Evolutionary conservation across 2,329 filamentous ascomycete genomes (phyloP), one percentile per base, ranked within the genome.

Genomic region (Dissoconium aciculare): DNA sequence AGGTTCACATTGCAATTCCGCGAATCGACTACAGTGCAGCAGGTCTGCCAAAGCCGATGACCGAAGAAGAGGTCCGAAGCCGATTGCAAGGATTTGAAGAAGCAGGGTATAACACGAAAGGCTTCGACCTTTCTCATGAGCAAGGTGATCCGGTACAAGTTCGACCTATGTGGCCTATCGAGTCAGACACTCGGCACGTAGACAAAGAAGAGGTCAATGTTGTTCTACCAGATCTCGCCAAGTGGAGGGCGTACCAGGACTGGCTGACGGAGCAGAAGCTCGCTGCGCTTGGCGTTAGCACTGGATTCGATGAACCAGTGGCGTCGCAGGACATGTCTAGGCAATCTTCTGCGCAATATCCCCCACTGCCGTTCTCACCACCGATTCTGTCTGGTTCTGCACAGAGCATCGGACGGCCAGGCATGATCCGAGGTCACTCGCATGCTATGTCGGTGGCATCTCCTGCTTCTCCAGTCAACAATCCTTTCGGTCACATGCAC

Each of bases 211-310:
- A 78, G 17, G 54, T 51, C 5, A 57, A 57, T 30, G 75, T 89
- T 19, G 66, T 66, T 14, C 64, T 89, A 36, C 78, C 81, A 2
- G 77, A 82, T 47, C 58, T 78, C 39, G 73, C 75, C 24, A 67
- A 71, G 45, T 81, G 77, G 76, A 78, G 82, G 47, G 64, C 73
- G 15, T 93, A 95, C 54, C 78, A 85, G 35, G 70, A 78, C 32
- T 76, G 78, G 42, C 62, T 95, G 19, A 74, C 81, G 43, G 89
- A 98, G 59, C 83, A 87, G 37, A 98, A 94, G 58, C 65, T 98
- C 31, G 75, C 84, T 38, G 85, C 87, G 30, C 66, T 98, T 33
- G 89, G 89, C 41, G 89, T 95, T 9, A 84, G 74, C 11, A 67
- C 81, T 37, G 80, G 74, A 19, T 74, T 78, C 28, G 81, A 89